These are phyloP conservation scores for Plasmodium knowlesi DNA, from an alignment of 169 alveolate genomes.

Conservation along the genomic window DNA sequence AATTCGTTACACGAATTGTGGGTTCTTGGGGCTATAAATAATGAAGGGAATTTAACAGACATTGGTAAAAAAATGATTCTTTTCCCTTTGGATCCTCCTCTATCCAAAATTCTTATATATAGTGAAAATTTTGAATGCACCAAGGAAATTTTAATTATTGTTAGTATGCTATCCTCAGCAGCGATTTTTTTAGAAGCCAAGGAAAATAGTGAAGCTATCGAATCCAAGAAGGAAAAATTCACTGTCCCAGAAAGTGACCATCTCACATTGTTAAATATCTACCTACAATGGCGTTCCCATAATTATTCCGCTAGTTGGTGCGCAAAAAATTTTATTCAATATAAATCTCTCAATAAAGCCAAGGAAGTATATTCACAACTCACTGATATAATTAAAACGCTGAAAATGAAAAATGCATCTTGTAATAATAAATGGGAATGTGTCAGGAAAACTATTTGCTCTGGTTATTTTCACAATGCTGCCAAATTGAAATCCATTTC, in stretches of 20 bases:
- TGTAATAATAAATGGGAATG: slow-evolving; percentile 80
- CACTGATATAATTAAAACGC: slow-evolving; percentile 89
- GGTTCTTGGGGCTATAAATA: slow-evolving; percentile 96
- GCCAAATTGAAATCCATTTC: slow-evolving; percentile 98
- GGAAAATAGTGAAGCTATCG: slow-evolving; percentile 93
- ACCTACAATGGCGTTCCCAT: slow-evolving; percentile 97
- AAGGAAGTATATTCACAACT: slow-evolving; percentile 86
- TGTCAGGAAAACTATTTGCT: slow-evolving; percentile 96
- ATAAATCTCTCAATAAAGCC: slow-evolving; percentile 75
- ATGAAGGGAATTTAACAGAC: slow-evolving; percentile 91
- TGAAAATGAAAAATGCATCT: slow-evolving; percentile 65
- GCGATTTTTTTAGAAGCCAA: slow-evolving; percentile 98
- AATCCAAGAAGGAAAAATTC: slow-evolving; percentile 97
- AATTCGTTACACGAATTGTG: slow-evolving; percentile 98
- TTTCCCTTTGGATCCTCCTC: slow-evolving; percentile 99
- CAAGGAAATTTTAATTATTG: slow-evolving; percentile 96
- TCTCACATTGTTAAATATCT: slow-evolving; percentile 97
- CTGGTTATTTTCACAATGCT: slow-evolving; percentile 99
- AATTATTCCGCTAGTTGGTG: slow-evolving; percentile 83
- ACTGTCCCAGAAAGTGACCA: slow-evolving; percentile 99
- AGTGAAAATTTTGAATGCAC: slow-evolving; percentile 88
- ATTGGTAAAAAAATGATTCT: slow-evolving; percentile 94
- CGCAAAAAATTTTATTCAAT: slow-evolving; percentile 79
- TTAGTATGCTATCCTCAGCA: slow-evolving; percentile 98
- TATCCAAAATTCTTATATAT: slow-evolving; percentile 96